Base-by-base conservation (phyloP, 164 flowering plant genomes). In the Magnolia officinalis region DNA sequence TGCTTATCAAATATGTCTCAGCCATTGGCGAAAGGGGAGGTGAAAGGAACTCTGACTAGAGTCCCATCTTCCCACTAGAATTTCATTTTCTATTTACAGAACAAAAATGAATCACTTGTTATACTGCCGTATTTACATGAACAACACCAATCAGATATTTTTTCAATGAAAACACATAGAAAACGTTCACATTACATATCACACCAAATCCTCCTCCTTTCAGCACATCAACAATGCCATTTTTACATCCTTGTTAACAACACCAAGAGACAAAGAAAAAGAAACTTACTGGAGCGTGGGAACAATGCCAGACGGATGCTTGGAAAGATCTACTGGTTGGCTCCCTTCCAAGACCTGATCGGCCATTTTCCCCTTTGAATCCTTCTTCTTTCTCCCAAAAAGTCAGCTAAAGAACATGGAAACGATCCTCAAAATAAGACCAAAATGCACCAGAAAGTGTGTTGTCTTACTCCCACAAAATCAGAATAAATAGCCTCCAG, bases 221-320 rank as follows among this genome's bases (percentile, higher is more conserved):
- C 61, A 55, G 13, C 61, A 55, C 45, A 55, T 55, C 61, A 55
- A 9, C 61, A 55, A 55, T 16, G 18, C 13, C 13, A 55, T 16
- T 11, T 55, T 55, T 16, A 55, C 61, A 55, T 55, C 61, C 18
- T 55, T 55, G 18, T 16, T 11, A 55, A 11, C 16, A 55, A 16
- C 4, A 16, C 16, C 61, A 55, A 55, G 61, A 55, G 10, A 55
- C 18, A 6, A 45, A 70, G 13, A 70, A 49, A 20, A 19, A 67
- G 2, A 69, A 7, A 63, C 81, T 75, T 72, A 79, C 81, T 79
- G 81, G 6, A 79, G 72, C 8, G 78, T 79, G 9, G 81, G 81
- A 63, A 79, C 81, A 70, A 79, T 79, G 37, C 81, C 81, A 51
- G 81, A 75, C 0, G 81, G 81, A 72, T 79, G 81, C 78, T 75